These are phyloP conservation scores for Eucalyptus regnans DNA, from an alignment of 345 rosid genomes.

Conservation along the genomic window DNA sequence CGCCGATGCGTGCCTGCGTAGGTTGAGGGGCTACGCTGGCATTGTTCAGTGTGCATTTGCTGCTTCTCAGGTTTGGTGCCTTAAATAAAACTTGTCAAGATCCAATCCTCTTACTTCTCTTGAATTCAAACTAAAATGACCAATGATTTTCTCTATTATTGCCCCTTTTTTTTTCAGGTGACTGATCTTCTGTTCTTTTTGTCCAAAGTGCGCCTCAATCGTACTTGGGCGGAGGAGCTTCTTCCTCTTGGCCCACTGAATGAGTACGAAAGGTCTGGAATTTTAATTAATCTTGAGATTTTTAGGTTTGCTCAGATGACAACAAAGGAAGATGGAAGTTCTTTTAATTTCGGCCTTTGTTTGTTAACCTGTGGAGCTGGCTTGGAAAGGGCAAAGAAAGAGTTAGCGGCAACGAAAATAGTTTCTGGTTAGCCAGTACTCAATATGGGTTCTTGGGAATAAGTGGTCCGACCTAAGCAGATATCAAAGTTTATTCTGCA, in stretches of 20 bases:
- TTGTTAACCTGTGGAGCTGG: too few species aligned
- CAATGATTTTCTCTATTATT: too few species aligned
- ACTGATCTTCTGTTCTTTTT: constrained; percentile 83
- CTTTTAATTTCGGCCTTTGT: too few species aligned
- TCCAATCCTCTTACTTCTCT: background rate
- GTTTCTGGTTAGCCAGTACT: accelerated
- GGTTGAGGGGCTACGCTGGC: too few species aligned
- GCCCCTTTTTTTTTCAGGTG: constrained; percentile 26
- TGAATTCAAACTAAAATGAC: background rate
- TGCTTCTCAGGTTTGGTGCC: too few species aligned
- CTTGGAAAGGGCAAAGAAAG: too few species aligned
- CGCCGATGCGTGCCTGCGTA: too few species aligned
- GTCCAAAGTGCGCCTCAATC: constrained; percentile 56
- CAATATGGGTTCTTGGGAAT: background rate
- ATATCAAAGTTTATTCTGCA: background rate
- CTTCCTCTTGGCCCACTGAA: constrained; percentile 64
- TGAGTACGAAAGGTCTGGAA: constrained; percentile 64
- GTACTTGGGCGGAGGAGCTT: constrained; percentile 58
- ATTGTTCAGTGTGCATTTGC: too few species aligned
- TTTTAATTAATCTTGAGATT: background rate
- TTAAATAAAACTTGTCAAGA: background rate
- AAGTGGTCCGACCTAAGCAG: background rate
- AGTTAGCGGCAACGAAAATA: accelerated
- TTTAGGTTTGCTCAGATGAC: too few species aligned
- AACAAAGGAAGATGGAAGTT: background rate